Conservation (phyloP, 306 rosid species). For the Astragalus membranaceus region DNA sequence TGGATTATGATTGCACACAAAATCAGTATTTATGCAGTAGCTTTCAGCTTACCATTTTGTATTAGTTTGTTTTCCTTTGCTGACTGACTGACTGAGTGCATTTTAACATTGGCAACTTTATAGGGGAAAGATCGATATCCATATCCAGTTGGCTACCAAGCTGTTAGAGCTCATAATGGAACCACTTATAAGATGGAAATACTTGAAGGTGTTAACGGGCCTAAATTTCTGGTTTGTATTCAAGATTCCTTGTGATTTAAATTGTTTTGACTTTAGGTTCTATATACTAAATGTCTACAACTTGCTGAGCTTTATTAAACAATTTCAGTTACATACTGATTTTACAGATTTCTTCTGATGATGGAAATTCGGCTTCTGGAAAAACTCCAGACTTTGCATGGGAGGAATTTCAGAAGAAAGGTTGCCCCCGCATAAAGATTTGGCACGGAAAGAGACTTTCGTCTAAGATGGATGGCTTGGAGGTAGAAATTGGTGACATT, state of each 20-base stretch:
- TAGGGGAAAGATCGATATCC: constrained; percentile 95
- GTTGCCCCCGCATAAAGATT: constrained; percentile 46
- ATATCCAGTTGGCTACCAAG: constrained; percentile 77
- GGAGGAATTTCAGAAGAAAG: constrained; percentile 69
- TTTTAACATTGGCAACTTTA: constrained; percentile 11
- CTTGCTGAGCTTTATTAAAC: constrained; percentile 14
- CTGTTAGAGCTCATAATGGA: constrained; percentile 62
- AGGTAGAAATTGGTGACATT: constrained; percentile 43
- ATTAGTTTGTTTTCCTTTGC: not conserved
- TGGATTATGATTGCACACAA: not conserved
- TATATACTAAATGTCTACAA: not conserved
- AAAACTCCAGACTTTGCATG: constrained; percentile 84
- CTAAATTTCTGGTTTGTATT: constrained; percentile 61
- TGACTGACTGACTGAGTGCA: constrained; percentile 2
- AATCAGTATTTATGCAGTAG: not conserved
- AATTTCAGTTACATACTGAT: not conserved
- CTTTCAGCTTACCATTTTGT: not conserved
- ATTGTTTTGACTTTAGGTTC: constrained; percentile 5
- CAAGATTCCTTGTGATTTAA: constrained; percentile 7
- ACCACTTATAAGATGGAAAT: constrained; percentile 64
- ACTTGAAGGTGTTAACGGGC: constrained; percentile 76
- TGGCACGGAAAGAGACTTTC: constrained; percentile 84
- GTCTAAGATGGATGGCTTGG: constrained; percentile 75
- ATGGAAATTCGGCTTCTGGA: constrained; percentile 66
- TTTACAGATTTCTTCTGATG: constrained; percentile 56